Base-by-base conservation (phyloP, 2,329 filamentous ascomycete species). In the Thermoascus crustaceus region DNA sequence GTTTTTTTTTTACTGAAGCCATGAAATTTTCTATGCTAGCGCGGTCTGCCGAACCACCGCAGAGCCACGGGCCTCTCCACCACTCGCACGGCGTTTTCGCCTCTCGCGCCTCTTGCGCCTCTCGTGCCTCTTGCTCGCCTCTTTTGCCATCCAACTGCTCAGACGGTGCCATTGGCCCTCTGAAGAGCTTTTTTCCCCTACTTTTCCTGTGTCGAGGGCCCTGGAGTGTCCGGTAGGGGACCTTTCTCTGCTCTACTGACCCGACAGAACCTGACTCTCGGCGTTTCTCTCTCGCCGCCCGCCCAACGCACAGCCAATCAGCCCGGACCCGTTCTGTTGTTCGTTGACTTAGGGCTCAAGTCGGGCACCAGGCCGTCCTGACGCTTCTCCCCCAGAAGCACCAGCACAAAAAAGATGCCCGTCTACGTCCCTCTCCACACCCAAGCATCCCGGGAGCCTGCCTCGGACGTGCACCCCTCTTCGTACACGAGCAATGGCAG, bases 341-440 rank as follows among this genome's bases (percentile, higher is more conserved):
- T 29, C 26, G 31, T 33, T 33, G 20, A 24, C 21, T 24, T 29
- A 29, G 26, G 26, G 26, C 26, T 29, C n/a, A 10, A 29, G 18
- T 29, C 31, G 20, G 23, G 31, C 31, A 22, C 20, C 26, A 29
- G 26, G 18, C 26, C 11, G 26, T 16, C 26, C 24, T 26, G n/a
- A 10, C 16, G 18, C 26, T 17, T 13, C 7, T n/a, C 18, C 26
- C 26, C 26, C 26, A 29, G 26, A 29, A 16, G 26, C 13, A 17
- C 18, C 40, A 39, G 37, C 39, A 38, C 24, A 4, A 35, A 35
- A 18, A 42, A 38, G 40, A 60, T 60, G 57, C 55, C 55, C 40
- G 54, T 33, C 20, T 33, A 55, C 38, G 55, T 59, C 41, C 51
- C 53, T 35, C 48, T 50, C 20, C 41, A 57, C 32, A 46, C 44